A percentile compares a stretch with the other conserved stretches of the same genome.
Evolutionary conservation across 2,329 filamentous ascomycete genomes (phyloP).

Genomic region (Diplodia mutila): DNA sequence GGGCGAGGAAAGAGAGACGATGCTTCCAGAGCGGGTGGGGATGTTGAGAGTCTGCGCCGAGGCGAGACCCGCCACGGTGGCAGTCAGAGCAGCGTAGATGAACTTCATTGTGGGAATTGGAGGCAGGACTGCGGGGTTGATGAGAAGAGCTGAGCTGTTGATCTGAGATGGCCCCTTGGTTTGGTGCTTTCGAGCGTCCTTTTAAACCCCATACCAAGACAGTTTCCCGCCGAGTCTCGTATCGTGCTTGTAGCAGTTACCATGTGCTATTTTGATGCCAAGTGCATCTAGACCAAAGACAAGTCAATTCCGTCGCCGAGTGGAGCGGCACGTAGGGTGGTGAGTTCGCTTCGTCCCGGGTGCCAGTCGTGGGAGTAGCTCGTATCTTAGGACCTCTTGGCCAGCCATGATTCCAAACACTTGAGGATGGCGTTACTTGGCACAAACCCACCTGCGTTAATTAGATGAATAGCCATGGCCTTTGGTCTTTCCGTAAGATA

Average conservation of each 20-base stretch:
- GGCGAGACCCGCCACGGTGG: slow-evolving; percentile 34
- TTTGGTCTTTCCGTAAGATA: neutral
- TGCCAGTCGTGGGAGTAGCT: neutral
- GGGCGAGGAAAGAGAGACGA: slow-evolving; percentile 36
- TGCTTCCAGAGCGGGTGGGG: slow-evolving; percentile 36
- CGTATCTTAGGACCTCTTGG: slow-evolving; percentile 2
- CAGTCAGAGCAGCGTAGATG: slow-evolving; percentile 31
- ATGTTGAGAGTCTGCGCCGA: slow-evolving; percentile 41
- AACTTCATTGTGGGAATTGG: slow-evolving; percentile 31
- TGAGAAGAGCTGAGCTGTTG: slow-evolving; percentile 21
- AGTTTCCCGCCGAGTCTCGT: neutral
- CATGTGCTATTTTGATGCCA: neutral
- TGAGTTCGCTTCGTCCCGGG: neutral
- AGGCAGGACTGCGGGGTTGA: slow-evolving; percentile 18
- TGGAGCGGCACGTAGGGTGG: neutral
- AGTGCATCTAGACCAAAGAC: neutral
- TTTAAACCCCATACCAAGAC: slow-evolving; percentile 2
- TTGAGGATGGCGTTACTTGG: slow-evolving; percentile 10
- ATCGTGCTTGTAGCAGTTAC: neutral
- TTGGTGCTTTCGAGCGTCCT: neutral
- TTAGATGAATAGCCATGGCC: neutral
- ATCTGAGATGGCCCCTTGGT: neutral
- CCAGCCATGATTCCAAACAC: neutral
- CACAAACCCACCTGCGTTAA: neutral
- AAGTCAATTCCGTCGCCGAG: neutral